Conservation (phyloP, 1,284 basidiomycete genomes). For the Bondarzewia mesenterica region DNA sequence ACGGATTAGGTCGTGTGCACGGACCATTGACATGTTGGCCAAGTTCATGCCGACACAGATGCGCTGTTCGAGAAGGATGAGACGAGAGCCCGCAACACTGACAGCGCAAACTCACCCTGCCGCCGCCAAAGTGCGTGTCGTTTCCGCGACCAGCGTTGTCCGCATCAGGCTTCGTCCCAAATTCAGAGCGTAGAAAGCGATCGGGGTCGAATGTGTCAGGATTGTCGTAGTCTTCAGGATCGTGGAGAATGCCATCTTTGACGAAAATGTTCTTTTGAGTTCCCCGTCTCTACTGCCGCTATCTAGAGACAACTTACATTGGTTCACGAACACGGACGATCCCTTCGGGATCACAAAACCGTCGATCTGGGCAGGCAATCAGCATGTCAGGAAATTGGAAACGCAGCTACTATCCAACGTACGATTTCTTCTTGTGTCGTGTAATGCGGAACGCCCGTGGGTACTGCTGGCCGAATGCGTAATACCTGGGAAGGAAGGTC, state of each 20-base stretch:
- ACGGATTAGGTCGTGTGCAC: neutral
- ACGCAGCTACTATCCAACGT: neutral
- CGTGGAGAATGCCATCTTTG: neutral
- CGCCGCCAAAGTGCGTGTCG: neutral
- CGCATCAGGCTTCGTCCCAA: neutral
- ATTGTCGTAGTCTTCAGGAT: neutral
- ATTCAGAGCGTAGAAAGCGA: neutral
- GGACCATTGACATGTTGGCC: conserved; percentile 1
- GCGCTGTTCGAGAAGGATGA: neutral
- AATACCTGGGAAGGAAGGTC: neutral
- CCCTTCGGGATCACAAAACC: neutral
- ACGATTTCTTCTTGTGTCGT: neutral
- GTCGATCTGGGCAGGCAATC: neutral
- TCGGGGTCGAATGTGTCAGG: conserved; percentile 1
- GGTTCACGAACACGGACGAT: neutral
- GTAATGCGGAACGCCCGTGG: neutral
- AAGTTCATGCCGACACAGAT: neutral
- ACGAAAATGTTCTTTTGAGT: neutral
- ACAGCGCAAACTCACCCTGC: neutral
- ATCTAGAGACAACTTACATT: neutral
- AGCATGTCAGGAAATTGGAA: neutral
- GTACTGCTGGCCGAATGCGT: neutral
- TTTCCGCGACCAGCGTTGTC: neutral
- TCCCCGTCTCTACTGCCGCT: no score
- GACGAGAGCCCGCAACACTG: neutral